Evolutionary conservation across 305 asterid genomes (phyloP).

Genomic region (Solanum hybrid): DNA sequence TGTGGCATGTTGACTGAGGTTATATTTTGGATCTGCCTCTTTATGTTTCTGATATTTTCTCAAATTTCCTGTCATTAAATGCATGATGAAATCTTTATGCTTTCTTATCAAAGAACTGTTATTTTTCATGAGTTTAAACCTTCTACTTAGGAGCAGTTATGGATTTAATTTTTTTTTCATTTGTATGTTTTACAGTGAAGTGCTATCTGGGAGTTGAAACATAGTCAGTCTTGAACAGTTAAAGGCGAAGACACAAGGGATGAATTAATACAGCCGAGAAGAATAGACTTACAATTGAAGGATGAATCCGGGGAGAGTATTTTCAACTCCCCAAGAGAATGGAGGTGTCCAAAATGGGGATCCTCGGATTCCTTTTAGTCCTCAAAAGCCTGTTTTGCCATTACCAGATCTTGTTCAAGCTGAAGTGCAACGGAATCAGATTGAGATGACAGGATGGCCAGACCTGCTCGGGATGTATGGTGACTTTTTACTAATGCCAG

Average conservation of each 20-base stretch:
- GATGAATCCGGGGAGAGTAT: constrained; percentile 57
- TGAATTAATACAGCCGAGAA: not conserved
- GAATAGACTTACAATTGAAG: not conserved
- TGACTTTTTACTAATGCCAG: constrained; percentile 23
- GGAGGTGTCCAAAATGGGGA: constrained; percentile 27
- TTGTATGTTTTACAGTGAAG: constrained; percentile 2
- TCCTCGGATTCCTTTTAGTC: constrained; percentile 35
- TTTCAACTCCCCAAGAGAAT: constrained; percentile 29
- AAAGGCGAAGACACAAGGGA: not conserved
- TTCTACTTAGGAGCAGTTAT: not conserved
- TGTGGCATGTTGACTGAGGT: not conserved
- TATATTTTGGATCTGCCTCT: not conserved
- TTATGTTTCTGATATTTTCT: not conserved
- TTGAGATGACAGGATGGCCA: constrained; percentile 26
- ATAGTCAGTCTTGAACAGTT: not conserved
- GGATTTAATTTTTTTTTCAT: not conserved
- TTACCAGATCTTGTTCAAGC: constrained; percentile 15
- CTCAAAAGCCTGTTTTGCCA: constrained; percentile 25
- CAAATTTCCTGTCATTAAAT: constrained; percentile 18
- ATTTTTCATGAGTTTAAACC: constrained; percentile 13
- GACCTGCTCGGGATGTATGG: constrained; percentile 40
- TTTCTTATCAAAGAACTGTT: not conserved
- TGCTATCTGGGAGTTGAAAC: not conserved
- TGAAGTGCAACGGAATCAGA: constrained; percentile 17
- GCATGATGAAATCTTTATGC: constrained; percentile 10